A percentile compares a stretch with the other conserved stretches of the same genome.
These are phyloP conservation scores for Microbotryomycetes sp. DNA, from an alignment of 1,284 basidiomycete genomes.

Conservation along the genomic window DNA sequence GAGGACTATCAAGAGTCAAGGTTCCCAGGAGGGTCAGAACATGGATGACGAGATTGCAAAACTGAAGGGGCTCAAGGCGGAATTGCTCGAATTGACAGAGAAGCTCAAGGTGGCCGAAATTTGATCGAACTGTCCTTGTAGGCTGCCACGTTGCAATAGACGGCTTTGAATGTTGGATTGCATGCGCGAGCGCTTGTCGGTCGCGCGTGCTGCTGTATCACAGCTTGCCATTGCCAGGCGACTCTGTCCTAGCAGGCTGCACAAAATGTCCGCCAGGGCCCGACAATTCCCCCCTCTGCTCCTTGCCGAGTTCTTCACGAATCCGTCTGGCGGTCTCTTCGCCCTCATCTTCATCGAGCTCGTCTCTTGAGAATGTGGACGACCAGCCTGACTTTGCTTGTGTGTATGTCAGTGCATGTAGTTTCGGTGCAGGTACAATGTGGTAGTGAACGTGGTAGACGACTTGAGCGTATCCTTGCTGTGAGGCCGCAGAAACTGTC, in stretches of 20 bases:
- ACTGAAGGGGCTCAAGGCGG: slow-evolving; percentile 56
- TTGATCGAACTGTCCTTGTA: no score
- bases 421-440: slow-evolving; percentile 62
- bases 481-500: slow-evolving; percentile 13
- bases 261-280: no score
- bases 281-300: background rate
- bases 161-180: no score
- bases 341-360: slow-evolving; percentile 59
- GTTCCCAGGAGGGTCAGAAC: slow-evolving; percentile 49
- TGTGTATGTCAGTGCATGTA: slow-evolving; percentile 38
- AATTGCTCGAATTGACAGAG: slow-evolving; percentile 51
- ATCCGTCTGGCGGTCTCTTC: slow-evolving; percentile 16
- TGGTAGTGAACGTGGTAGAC: slow-evolving; percentile 77
- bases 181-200: no score
- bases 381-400: slow-evolving; percentile 39
- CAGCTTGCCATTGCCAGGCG: background rate
- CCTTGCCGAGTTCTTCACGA: slow-evolving; percentile 8
- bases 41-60: slow-evolving; percentile 48
- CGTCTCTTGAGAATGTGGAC: slow-evolving; percentile 54
- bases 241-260: background rate
- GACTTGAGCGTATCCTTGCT: slow-evolving; percentile 69
- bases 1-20: slow-evolving; percentile 59
- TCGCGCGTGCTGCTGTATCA: no score
- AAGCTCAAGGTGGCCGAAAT: slow-evolving; percentile 10
- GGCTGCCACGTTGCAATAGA: no score